phyloP scores from a whole-genome alignment of 2,329 filamentous ascomycete species.

The Lojkania enalia region DNA sequence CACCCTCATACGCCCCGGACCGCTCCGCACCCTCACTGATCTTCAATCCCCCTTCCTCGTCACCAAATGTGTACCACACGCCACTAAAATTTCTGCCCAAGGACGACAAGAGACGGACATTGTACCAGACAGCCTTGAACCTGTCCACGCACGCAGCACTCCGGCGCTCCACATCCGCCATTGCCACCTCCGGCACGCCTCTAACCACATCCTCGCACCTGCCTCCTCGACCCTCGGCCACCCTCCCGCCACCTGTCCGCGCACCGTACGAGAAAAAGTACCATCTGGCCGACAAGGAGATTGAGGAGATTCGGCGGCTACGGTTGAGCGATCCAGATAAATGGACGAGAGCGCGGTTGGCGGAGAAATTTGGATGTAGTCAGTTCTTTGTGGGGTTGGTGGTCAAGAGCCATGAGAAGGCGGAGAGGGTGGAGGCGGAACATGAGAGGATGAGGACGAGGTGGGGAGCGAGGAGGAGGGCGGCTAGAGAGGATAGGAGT shows the following conservation, averaged over 20 bases:
- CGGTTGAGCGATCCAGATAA: conserved; percentile 58
- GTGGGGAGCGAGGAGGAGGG: conserved; percentile 63
- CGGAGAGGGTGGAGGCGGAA: conserved; percentile 49
- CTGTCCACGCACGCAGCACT: conserved; percentile 26
- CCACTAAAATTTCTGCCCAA: conserved; percentile 66
- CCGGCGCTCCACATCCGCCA: conserved; percentile 24
- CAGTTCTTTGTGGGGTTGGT: conserved; percentile 65
- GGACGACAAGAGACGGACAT: conserved; percentile 57
- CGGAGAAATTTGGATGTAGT: conserved; percentile 65
- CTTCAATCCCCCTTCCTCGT: conserved; percentile 67
- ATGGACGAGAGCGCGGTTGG: conserved; percentile 63
- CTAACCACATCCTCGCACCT: conserved; percentile 23
- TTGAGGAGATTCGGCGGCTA: conserved; percentile 62
- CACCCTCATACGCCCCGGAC: conserved; percentile 47
- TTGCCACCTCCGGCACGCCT: conserved; percentile 36
- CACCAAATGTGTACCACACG: conserved; percentile 66
- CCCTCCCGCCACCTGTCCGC: conserved; percentile 55
- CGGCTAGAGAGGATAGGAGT: conserved; percentile 63
- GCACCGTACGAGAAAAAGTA: conserved; percentile 61
- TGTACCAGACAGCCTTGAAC: conserved; percentile 46
- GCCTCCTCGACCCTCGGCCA: conserved; percentile 29
- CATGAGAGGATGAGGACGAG: conserved; percentile 59
- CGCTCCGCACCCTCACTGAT: conserved; percentile 43
- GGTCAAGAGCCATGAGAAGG: conserved; percentile 50
- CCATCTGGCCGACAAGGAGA: conserved; percentile 59